phyloP scores from a whole-genome alignment of 78 protist genomes.

The Parvularia atlantis region DNA sequence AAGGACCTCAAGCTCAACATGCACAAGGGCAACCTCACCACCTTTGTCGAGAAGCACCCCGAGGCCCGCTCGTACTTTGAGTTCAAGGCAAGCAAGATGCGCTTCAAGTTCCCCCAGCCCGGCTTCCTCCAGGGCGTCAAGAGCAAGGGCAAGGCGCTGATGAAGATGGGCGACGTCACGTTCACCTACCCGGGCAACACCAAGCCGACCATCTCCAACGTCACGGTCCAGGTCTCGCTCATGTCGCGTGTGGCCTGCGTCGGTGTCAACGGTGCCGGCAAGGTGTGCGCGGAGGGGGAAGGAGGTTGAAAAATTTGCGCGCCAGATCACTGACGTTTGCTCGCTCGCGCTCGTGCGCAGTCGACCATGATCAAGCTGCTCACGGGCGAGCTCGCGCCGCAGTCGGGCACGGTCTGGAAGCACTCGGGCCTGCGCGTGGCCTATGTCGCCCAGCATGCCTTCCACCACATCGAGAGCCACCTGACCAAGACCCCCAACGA shows the following conservation, averaged over 20 bases:
- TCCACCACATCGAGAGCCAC: conserved; percentile 36
- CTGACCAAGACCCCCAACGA: conserved; percentile 33
- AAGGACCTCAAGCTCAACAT: conserved; percentile 27
- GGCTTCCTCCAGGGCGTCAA: conserved; percentile 56
- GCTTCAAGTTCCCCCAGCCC: conserved; percentile 52
- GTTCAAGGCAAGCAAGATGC: conserved; percentile 37
- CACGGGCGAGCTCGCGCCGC: conserved; percentile 36
- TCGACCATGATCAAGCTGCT: conserved; percentile 54
- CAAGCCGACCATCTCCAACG: conserved; percentile 23
- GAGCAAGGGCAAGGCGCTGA: conserved; percentile 50
- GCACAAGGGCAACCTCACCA: conserved; percentile 48
- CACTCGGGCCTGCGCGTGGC: conserved; percentile 38
- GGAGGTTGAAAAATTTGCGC: too few relatives aligned
- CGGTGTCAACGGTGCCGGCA: conserved; percentile 47
- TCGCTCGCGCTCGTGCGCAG: too few relatives aligned
- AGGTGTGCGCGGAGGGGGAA: too few relatives aligned
- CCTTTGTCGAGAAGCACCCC: conserved; percentile 38
- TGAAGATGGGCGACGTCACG: conserved; percentile 50
- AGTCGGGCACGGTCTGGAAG: conserved; percentile 49
- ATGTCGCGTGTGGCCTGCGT: conserved; percentile 37
- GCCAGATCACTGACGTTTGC: too few relatives aligned
- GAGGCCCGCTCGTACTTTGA: conserved; percentile 47
- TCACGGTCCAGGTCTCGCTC: conserved; percentile 52
- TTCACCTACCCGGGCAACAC: conserved; percentile 50
- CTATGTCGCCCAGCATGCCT: conserved; percentile 55